Evolutionary conservation across 1,284 basidiomycete species (phyloP).

Genomic region (Macrocystidia cucumis): DNA sequence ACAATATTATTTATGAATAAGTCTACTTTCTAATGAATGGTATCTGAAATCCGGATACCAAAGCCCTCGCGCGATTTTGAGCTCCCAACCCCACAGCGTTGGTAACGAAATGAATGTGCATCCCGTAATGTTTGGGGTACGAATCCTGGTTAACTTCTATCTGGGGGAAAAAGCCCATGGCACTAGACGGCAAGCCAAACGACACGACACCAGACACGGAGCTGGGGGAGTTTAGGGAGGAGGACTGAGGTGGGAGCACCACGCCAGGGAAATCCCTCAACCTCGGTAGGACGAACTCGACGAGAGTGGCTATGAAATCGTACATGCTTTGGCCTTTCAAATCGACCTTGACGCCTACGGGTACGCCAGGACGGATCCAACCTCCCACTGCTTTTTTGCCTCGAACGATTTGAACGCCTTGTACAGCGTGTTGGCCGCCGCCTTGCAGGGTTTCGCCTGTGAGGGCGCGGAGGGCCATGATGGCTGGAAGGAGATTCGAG

Average conservation of each 20-base stretch:
- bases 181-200: constrained; percentile 79
- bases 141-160: constrained; percentile 88
- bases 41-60: constrained; percentile 86
- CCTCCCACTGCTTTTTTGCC: constrained; percentile 79
- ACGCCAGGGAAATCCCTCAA: constrained; percentile 88
- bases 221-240: constrained; percentile 59
- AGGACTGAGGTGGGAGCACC: constrained; percentile 57
- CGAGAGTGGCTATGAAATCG: constrained; percentile 84
- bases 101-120: constrained; percentile 90
- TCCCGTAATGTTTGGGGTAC: constrained; percentile 79
- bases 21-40: constrained; percentile 57
- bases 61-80: constrained; percentile 76
- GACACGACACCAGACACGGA: constrained; percentile 84
- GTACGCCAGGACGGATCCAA: constrained; percentile 83
- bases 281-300: constrained; percentile 92
- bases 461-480: constrained; percentile 85
- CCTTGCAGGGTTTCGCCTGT: constrained; percentile 75
- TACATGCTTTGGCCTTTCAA: constrained; percentile 89
- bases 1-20: background rate
- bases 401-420: constrained; percentile 77
- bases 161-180: constrained; percentile 91
- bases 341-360: constrained; percentile 86
- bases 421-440: constrained; percentile 58
- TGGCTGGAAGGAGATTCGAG: constrained; percentile 71
- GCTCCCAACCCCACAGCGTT: constrained; percentile 79